phyloP scores from a whole-genome alignment of 306 rosid genomes.

The Citrullus mucosospermus region DNA sequence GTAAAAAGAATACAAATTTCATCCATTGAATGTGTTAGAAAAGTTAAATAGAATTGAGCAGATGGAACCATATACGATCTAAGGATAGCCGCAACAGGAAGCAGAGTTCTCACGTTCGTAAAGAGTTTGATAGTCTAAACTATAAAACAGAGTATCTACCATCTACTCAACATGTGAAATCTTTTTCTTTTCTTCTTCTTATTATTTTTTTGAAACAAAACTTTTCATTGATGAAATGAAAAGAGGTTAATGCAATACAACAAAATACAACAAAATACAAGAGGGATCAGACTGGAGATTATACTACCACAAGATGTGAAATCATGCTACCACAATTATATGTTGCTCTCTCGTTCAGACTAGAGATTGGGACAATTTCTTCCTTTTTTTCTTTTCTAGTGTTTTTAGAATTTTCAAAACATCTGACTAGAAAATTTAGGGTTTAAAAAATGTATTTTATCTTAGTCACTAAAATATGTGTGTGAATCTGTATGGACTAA shows the following conservation, averaged over 20 bases:
- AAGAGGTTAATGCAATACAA: too few species aligned
- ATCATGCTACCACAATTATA: neutral
- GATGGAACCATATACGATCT: neutral
- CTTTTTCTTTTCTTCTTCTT: too few species aligned
- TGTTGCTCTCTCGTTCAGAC: neutral
- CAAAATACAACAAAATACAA: too few species aligned
- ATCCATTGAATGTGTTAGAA: neutral
- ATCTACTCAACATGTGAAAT: neutral
- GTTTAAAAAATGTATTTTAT: neutral
- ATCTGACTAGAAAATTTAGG: neutral
- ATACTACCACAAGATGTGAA: neutral
- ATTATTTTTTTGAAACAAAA: too few species aligned
- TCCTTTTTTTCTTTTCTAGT: neutral
- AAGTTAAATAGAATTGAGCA: neutral
- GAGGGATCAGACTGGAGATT: too few species aligned
- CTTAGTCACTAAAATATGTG: neutral
- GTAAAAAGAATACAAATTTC: neutral
- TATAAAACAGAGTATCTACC: neutral
- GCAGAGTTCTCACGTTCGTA: neutral
- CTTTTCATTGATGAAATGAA: too few species aligned
- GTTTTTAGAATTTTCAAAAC: neutral
- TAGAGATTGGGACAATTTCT: neutral
- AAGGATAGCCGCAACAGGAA: neutral
- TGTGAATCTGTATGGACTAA: neutral
- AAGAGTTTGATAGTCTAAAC: neutral